A percentile compares a stretch with the other conserved stretches of the same genome.
Conservation (phyloP, 2,329 filamentous ascomycete genomes). For the Aspergillus bombycis region DNA sequence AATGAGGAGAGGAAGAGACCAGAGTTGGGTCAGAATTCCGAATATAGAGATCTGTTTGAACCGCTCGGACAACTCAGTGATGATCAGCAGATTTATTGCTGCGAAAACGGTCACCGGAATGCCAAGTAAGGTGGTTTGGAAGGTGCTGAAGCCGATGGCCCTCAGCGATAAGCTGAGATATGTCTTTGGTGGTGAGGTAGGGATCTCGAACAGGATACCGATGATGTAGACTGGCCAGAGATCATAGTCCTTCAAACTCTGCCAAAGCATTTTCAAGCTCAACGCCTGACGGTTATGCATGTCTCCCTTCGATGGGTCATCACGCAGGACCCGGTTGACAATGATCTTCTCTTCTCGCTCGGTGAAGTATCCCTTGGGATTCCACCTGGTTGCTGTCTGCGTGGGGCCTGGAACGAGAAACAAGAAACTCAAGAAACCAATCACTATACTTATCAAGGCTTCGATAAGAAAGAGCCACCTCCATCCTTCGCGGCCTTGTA, state of each 20-base stretch:
- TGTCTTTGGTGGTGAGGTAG: conserved; percentile 45
- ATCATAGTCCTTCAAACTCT: conserved; percentile 39
- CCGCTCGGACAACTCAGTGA: conserved; percentile 32
- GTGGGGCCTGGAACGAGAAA: conserved; percentile 44
- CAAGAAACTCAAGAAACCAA: conserved; percentile 48
- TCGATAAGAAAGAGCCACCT: conserved; percentile 45
- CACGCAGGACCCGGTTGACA: conserved; percentile 59
- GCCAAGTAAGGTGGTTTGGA: conserved; percentile 28
- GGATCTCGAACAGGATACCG: conserved; percentile 43
- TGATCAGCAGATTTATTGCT: conserved; percentile 31
- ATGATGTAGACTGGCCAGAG: conserved; percentile 43
- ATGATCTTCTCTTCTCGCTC: conserved; percentile 65
- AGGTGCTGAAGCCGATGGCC: background rate
- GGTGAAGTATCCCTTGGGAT: conserved; percentile 54
- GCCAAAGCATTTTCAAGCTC: conserved; percentile 33
- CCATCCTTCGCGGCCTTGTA: conserved; percentile 48
- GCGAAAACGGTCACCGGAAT: conserved; percentile 49
- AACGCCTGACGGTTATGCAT: conserved; percentile 43
- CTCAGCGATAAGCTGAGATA: conserved; percentile 46
- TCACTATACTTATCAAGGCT: conserved; percentile 35
- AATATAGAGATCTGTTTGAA: conserved; percentile 51
- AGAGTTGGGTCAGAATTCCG: conserved; percentile 53
- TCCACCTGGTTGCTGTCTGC: conserved; percentile 58
- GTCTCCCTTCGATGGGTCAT: conserved; percentile 43
- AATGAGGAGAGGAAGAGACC: conserved; percentile 55